A percentile compares a stretch with the other conserved stretches of the same genome.
Conservation (phyloP, 345 rosid genomes). For the Lepidium africanum region DNA sequence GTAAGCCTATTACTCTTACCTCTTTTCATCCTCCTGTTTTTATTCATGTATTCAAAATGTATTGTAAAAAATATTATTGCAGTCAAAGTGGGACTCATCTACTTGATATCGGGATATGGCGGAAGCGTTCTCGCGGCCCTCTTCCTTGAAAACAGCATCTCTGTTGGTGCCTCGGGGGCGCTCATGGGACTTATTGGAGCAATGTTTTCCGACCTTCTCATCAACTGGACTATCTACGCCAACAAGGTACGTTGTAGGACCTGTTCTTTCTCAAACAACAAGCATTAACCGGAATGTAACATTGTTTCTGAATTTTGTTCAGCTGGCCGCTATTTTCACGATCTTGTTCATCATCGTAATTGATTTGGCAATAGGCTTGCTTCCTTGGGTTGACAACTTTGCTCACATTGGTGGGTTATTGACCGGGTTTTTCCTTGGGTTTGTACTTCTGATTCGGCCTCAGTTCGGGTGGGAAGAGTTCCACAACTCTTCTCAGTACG, state of each 20-base stretch:
- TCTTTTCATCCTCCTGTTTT: not conserved
- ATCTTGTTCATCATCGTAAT: constrained; percentile 53
- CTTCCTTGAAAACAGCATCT: constrained; percentile 51
- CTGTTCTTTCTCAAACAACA: not conserved
- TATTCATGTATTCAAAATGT: not conserved
- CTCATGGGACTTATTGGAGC: constrained; percentile 94
- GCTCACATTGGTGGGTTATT: constrained; percentile 88
- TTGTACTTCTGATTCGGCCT: constrained; percentile 56
- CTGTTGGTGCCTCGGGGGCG: constrained; percentile 99
- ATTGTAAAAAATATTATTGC: constrained; percentile 1
- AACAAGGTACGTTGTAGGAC: constrained; percentile 46
- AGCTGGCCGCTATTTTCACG: constrained; percentile 57
- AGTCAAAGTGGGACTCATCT: constrained; percentile 72
- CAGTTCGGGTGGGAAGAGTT: constrained; percentile 69
- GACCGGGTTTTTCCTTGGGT: constrained; percentile 62
- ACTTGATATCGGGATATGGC: constrained; percentile 70
- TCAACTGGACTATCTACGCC: constrained; percentile 88
- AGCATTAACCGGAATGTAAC: not conserved
- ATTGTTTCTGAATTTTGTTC: not conserved
- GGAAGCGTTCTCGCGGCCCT: constrained; percentile 73
- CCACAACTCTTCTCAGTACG: constrained; percentile 36
- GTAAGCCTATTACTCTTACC: constrained; percentile 32
- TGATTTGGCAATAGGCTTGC: constrained; percentile 70
- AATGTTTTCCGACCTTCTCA: constrained; percentile 87
- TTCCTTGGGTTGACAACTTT: constrained; percentile 92